A percentile compares a stretch with the other conserved stretches of the same genome.
These are phyloP conservation scores for Starmera amethionina DNA, from an alignment of 805 yeast species.

Conservation along the genomic window DNA sequence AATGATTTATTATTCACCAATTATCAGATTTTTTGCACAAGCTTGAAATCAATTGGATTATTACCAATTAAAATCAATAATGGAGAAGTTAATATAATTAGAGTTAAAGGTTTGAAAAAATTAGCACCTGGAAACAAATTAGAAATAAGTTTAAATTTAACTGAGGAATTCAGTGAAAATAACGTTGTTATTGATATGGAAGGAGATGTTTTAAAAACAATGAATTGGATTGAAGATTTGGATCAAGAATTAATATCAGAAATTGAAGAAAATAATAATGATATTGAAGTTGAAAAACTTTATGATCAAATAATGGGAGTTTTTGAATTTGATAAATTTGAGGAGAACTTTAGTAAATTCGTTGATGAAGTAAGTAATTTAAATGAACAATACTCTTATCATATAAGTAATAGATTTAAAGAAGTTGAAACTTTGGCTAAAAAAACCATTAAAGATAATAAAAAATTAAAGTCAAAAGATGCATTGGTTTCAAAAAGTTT, in stretches of 20 bases:
- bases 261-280: neutral
- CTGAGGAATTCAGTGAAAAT: slow-evolving; percentile 23
- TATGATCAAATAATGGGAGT: slow-evolving; percentile 10
- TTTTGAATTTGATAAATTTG: slow-evolving; percentile 16
- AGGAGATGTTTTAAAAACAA: slow-evolving; percentile 24
- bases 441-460: slow-evolving; percentile 67
- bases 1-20: slow-evolving; percentile 25
- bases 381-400: slow-evolving; percentile 22
- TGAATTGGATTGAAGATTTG: slow-evolving; percentile 40
- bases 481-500: slow-evolving; percentile 5
- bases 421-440: slow-evolving; percentile 90
- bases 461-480: slow-evolving; percentile 35
- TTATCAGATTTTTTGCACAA: slow-evolving; percentile 11
- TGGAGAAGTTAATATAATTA: slow-evolving; percentile 40
- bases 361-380: slow-evolving; percentile 17
- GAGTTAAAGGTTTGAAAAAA: slow-evolving; percentile 72
- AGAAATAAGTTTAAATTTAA: slow-evolving; percentile 22
- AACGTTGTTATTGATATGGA: slow-evolving; percentile 29
- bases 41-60: slow-evolving; percentile 47
- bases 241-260: slow-evolving; percentile 9
- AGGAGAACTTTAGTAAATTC: slow-evolving; percentile 15
- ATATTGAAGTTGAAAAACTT: slow-evolving; percentile 6
- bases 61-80: slow-evolving; percentile 39
- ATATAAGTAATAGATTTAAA: slow-evolving; percentile 64
- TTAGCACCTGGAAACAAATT: slow-evolving; percentile 21